These are phyloP conservation scores for Mycena pura DNA, from an alignment of 768 basidiomycete species.

Conservation along the genomic window DNA sequence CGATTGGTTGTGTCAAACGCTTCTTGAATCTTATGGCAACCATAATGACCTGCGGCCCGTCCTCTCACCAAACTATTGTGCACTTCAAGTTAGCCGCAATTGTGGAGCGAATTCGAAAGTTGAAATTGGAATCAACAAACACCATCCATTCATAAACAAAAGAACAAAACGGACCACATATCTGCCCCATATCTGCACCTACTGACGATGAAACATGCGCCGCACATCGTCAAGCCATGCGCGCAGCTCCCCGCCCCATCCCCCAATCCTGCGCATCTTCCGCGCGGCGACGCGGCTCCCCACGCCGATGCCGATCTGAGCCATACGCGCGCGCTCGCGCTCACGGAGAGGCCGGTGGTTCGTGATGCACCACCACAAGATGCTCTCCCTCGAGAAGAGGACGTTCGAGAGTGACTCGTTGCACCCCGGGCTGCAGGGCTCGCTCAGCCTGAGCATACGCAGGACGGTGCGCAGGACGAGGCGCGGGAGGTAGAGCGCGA, in stretches of 20 bases:
- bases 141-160: no score
- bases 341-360: slow-evolving; percentile 43
- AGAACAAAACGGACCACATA: no score
- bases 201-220: slow-evolving; percentile 30
- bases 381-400: slow-evolving; percentile 56
- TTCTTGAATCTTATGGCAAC: no score
- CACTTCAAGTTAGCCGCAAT: no score
- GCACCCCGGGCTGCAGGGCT: slow-evolving; percentile 58
- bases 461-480: slow-evolving; percentile 57
- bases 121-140: no score
- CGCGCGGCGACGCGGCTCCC: slow-evolving; percentile 35
- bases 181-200: no score
- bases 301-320: slow-evolving; percentile 36
- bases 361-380: slow-evolving; percentile 57
- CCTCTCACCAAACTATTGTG: no score
- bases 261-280: slow-evolving; percentile 57
- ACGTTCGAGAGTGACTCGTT: slow-evolving; percentile 44
- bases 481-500: slow-evolving; percentile 67
- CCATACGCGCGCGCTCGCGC: slow-evolving; percentile 36
- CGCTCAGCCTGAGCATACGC: slow-evolving; percentile 43
- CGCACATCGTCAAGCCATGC: slow-evolving; percentile 48
- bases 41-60: no score
- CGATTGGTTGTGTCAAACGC: no score
- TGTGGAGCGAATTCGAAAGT: no score
- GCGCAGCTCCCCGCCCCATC: slow-evolving; percentile 52